Evolutionary conservation across 306 rosid genomes (phyloP).

Genomic region (Elaeagnus macrophylla): DNA sequence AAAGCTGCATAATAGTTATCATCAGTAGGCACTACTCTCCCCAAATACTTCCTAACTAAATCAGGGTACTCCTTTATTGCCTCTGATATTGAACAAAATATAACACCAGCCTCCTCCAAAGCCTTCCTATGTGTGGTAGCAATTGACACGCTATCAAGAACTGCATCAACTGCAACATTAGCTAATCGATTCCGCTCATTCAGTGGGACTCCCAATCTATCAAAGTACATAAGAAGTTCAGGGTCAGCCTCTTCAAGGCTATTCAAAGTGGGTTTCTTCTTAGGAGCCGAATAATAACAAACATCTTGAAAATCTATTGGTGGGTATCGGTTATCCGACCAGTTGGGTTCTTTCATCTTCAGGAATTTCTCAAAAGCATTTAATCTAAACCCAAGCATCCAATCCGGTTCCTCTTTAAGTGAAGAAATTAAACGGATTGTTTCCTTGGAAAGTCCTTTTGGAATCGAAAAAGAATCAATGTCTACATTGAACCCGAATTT

Average conservation of each 20-base stretch:
- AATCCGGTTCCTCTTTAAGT: slow-evolving; percentile 63
- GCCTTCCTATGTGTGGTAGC: slow-evolving; percentile 87
- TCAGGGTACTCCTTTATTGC: slow-evolving; percentile 79
- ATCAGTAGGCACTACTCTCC: slow-evolving; percentile 71
- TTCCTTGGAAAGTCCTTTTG: slow-evolving; percentile 63
- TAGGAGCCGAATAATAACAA: slow-evolving; percentile 78
- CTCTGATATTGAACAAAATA: slow-evolving; percentile 81
- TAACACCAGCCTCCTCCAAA: slow-evolving; percentile 65
- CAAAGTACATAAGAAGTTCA: slow-evolving; percentile 64
- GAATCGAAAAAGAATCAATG: slow-evolving; percentile 71
- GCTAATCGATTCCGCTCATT: slow-evolving; percentile 75
- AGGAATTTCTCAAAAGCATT: slow-evolving; percentile 59
- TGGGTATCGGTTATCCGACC: slow-evolving; percentile 75
- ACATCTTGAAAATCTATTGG: slow-evolving; percentile 57
- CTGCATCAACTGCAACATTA: slow-evolving; percentile 81
- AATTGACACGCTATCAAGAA: slow-evolving; percentile 76
- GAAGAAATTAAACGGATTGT: slow-evolving; percentile 55
- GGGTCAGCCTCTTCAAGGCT: slow-evolving; percentile 80
- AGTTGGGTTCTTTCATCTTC: slow-evolving; percentile 56
- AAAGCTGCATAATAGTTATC: slow-evolving; percentile 76
- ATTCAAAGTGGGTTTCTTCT: slow-evolving; percentile 47
- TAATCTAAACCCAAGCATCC: slow-evolving; percentile 82
- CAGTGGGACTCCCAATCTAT: slow-evolving; percentile 64
- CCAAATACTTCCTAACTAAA: slow-evolving; percentile 53
- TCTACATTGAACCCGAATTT: slow-evolving; percentile 63